Evolutionary conservation across 306 rosid species (phyloP).

Genomic region (Alnus rubra): DNA sequence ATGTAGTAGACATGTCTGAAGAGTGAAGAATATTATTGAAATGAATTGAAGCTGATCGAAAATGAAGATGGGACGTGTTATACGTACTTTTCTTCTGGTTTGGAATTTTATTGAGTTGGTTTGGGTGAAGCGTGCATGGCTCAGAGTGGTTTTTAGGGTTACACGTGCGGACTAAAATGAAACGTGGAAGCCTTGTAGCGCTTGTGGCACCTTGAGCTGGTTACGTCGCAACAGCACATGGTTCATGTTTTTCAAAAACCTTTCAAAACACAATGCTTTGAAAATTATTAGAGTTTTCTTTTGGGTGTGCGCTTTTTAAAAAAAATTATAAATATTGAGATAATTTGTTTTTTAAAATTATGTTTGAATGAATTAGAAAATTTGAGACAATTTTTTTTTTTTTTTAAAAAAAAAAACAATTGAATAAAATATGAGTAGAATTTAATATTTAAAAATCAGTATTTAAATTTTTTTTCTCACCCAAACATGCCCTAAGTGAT

Average conservation of each 20-base stretch:
- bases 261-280: too few species aligned
- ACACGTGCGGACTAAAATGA: constrained; percentile 41
- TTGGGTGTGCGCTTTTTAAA: too few species aligned
- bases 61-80: background rate
- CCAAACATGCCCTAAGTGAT: too few species aligned
- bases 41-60: constrained; percentile 4
- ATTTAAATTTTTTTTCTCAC: too few species aligned
- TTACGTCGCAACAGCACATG: background rate
- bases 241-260: background rate
- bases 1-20: constrained; percentile 34
- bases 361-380: too few species aligned
- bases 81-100: background rate
- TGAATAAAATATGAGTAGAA: too few species aligned
- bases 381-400: too few species aligned
- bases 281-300: too few species aligned
- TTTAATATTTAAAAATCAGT: too few species aligned
- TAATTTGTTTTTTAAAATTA: too few species aligned
- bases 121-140: background rate
- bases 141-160: background rate
- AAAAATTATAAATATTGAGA: too few species aligned
- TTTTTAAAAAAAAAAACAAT: too few species aligned
- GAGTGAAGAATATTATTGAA: background rate
- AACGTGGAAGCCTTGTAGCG: constrained; percentile 49
- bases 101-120: background rate
- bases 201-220: constrained; percentile 29